phyloP scores from a whole-genome alignment of 2,329 filamentous ascomycete genomes.

The Pseudocercospora fijiensis region DNA sequence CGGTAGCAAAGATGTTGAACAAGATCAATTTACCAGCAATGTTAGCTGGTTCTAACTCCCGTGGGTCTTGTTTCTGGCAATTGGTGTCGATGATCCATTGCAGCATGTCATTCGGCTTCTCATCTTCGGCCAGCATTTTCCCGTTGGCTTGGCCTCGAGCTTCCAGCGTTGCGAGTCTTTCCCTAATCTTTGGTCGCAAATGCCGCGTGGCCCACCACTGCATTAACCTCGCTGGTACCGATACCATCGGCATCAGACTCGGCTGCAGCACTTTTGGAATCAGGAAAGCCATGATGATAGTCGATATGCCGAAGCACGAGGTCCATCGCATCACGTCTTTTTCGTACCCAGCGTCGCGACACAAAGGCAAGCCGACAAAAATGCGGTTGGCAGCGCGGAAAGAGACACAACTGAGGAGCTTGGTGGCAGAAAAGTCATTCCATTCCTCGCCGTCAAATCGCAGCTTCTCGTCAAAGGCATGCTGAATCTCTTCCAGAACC shows the following conservation, averaged over 20 bases:
- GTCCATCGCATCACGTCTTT: constrained; percentile 16
- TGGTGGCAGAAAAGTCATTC: constrained; percentile 15
- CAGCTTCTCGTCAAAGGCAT: constrained; percentile 12
- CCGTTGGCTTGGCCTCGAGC: background rate
- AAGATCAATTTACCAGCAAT: constrained; percentile 22
- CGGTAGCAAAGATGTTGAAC: constrained; percentile 29
- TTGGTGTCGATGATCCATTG: constrained; percentile 24
- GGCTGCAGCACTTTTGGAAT: constrained; percentile 6
- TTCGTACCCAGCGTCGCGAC: constrained; percentile 12
- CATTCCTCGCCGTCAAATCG: background rate
- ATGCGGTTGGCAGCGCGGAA: constrained; percentile 24
- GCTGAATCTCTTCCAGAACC: constrained; percentile 17
- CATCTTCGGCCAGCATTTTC: background rate
- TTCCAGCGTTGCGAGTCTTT: constrained; percentile 4
- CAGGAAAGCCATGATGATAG: constrained; percentile 11
- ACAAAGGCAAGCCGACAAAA: constrained; percentile 21
- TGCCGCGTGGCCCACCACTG: constrained; percentile 11
- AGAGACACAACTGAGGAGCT: constrained; percentile 14
- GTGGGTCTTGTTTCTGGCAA: constrained; percentile 5
- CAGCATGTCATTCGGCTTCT: constrained; percentile 17
- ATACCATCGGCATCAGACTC: constrained; percentile 8
- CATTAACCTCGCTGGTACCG: constrained; percentile 5
- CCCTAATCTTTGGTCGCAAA: background rate
- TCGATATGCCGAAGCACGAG: constrained; percentile 14
- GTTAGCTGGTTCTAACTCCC: constrained; percentile 14